Conservation (phyloP, 78 protist genomes). For the Dictyostelium firmibasis region DNA sequence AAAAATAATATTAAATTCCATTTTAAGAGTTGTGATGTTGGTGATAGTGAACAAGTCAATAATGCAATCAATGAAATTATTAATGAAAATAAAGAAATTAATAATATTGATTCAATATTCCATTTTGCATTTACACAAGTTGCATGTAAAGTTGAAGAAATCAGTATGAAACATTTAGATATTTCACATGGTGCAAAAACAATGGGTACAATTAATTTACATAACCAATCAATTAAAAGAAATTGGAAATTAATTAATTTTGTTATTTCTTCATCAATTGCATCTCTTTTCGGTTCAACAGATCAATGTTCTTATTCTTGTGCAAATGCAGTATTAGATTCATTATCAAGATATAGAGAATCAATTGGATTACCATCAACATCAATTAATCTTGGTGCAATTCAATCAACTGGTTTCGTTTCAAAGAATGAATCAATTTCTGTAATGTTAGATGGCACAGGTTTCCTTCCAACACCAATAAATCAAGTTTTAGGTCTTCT, state of each 20-base stretch:
- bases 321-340: slow-evolving; percentile 83
- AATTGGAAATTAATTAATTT: slow-evolving; percentile 28
- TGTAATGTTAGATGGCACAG: neutral
- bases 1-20: slow-evolving; percentile 5
- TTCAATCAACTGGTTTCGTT: slow-evolving; percentile 24
- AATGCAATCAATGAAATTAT: neutral
- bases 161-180: neutral
- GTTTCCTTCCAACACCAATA: neutral
- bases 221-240: slow-evolving; percentile 1
- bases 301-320: slow-evolving; percentile 80
- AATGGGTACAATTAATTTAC: slow-evolving; percentile 77
- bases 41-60: neutral
- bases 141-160: neutral
- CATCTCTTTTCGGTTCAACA: slow-evolving; percentile 27
- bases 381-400: slow-evolving; percentile 72
- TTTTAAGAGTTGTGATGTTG: neutral
- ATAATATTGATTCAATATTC: neutral
- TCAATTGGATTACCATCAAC: slow-evolving; percentile 48
- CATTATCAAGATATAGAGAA: slow-evolving; percentile 48
- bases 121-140: slow-evolving; percentile 44
- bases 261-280: slow-evolving; percentile 72
- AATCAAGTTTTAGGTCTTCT: neutral
- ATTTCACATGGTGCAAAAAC: slow-evolving; percentile 56
- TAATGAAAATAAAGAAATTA: neutral
- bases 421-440: slow-evolving; percentile 21